Percentiles rank a stretch among this genome's conserved stretches.
Conservation (phyloP, 805 yeast genomes). For the Cyberlindnera petersonii region DNA sequence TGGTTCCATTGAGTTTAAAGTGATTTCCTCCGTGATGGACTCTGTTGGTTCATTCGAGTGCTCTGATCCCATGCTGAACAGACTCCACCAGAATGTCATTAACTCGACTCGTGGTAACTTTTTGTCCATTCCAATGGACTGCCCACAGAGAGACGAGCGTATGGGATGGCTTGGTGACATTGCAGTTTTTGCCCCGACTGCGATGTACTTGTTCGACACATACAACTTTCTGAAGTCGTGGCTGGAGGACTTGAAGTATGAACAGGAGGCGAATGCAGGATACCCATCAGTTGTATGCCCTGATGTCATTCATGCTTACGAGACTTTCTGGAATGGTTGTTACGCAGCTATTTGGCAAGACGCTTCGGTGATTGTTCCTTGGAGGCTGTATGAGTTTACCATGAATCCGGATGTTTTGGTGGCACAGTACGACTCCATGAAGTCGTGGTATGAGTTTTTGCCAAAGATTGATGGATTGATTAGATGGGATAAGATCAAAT, state of each 20-base stretch:
- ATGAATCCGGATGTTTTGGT: constrained; percentile 12
- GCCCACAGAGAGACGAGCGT: constrained; percentile 24
- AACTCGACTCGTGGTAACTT: constrained; percentile 20
- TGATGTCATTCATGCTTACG: constrained; percentile 13
- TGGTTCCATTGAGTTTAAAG: constrained; percentile 12
- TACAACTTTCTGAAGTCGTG: constrained; percentile 20
- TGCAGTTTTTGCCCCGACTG: constrained; percentile 21
- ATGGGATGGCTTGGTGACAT: constrained; percentile 25
- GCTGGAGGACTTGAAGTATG: constrained; percentile 17
- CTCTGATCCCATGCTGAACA: constrained; percentile 12
- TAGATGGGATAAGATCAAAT: constrained; percentile 14
- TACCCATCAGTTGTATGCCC: constrained; percentile 20
- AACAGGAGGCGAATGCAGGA: constrained; percentile 18
- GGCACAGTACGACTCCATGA: constrained; percentile 20
- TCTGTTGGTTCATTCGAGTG: constrained; percentile 12
- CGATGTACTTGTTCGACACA: constrained; percentile 18
- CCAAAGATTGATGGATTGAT: constrained; percentile 16
- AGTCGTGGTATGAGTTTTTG: constrained; percentile 19
- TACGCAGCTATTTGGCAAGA: constrained; percentile 22
- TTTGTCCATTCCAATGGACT: constrained; percentile 17
- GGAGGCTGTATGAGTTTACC: constrained; percentile 14
- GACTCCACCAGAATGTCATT: constrained; percentile 15
- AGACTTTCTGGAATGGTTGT: constrained; percentile 12
- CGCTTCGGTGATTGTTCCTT: constrained; percentile 20
- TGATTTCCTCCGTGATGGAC: constrained; percentile 13